Evolutionary conservation across 805 yeast genomes (phyloP).

Genomic region (Candida mattraensis): DNA sequence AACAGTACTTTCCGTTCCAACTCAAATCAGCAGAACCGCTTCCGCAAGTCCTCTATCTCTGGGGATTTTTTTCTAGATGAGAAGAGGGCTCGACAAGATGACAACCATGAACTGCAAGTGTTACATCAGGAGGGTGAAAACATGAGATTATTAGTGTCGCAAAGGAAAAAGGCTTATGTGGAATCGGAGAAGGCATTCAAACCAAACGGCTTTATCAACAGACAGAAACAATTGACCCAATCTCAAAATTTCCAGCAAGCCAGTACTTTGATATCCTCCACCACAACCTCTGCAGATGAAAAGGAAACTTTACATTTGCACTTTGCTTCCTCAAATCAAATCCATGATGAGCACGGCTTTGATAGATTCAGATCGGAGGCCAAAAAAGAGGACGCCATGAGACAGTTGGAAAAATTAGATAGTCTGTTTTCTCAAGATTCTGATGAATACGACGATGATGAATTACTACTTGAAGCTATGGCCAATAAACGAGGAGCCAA

Average conservation of each 20-base stretch:
- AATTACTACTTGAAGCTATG: slow-evolving; percentile 1
- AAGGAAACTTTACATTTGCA: slow-evolving; percentile 16
- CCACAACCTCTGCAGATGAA: slow-evolving; percentile 6
- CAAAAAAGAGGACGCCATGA: slow-evolving; percentile 3
- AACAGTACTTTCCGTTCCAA: too few relatives aligned
- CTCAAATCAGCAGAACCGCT: background rate
- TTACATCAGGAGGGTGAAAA: slow-evolving; percentile 7
- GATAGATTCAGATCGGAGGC: background rate
- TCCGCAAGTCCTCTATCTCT: background rate
- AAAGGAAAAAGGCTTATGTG: slow-evolving; percentile 1
- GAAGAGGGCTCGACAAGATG: slow-evolving; percentile 17
- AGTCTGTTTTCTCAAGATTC: slow-evolving; percentile 2
- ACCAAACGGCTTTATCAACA: too few relatives aligned
- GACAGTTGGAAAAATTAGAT: slow-evolving; percentile 3
- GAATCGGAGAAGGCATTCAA: too few relatives aligned
- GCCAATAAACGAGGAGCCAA: slow-evolving; percentile 3
- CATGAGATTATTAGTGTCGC: slow-evolving; percentile 8
- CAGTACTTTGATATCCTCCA: too few relatives aligned
- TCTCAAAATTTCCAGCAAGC: too few relatives aligned
- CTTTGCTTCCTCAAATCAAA: slow-evolving; percentile 25
- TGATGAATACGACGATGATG: slow-evolving; percentile 6
- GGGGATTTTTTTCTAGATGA: slow-evolving; percentile 23
- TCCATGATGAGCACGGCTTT: slow-evolving; percentile 4
- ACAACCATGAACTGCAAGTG: slow-evolving; percentile 10
- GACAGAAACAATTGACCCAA: too few relatives aligned